Evolutionary conservation across 306 rosid species (phyloP).

Genomic region (Cotoneaster glaucophyllus): DNA sequence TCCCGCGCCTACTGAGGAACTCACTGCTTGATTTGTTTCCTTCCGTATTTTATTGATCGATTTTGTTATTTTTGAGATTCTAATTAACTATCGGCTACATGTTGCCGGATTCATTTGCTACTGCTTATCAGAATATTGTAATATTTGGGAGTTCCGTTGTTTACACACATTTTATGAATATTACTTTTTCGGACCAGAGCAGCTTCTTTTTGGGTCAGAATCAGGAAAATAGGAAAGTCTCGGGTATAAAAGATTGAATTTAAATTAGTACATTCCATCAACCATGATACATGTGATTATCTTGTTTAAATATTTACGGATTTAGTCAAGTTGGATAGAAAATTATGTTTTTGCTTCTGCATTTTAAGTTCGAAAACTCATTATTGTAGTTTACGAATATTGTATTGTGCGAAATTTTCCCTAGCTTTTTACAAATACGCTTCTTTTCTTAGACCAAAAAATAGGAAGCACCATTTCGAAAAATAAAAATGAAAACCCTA

Average conservation of each 20-base stretch:
- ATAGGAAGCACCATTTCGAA: too few relatives aligned
- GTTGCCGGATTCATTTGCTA: neutral
- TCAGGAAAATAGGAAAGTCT: too few relatives aligned
- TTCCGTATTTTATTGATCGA: conserved; percentile 22
- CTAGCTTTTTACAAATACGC: too few relatives aligned
- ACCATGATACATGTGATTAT: neutral
- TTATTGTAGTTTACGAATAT: too few relatives aligned
- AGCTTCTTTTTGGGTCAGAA: neutral
- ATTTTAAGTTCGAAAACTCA: too few relatives aligned
- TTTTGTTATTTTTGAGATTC: conserved; percentile 21
- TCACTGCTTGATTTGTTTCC: conserved; percentile 15
- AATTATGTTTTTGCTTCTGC: too few relatives aligned
- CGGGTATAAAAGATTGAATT: neutral
- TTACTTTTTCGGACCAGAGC: neutral
- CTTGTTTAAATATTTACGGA: too few relatives aligned
- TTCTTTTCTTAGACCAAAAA: too few relatives aligned
- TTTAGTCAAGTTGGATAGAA: too few relatives aligned
- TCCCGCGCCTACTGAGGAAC: conserved; percentile 41
- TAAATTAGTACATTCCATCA: neutral
- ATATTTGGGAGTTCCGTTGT: conserved; percentile 14
- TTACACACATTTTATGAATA: conserved; percentile 5
- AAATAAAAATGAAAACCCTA: too few relatives aligned
- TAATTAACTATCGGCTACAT: conserved; percentile 28
- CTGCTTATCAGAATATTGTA: conserved; percentile 26
- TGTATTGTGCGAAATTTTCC: too few relatives aligned